Evolutionary conservation across 176 grass and related monocot species (phyloP).

Genomic region (Raddia distichophylla): DNA sequence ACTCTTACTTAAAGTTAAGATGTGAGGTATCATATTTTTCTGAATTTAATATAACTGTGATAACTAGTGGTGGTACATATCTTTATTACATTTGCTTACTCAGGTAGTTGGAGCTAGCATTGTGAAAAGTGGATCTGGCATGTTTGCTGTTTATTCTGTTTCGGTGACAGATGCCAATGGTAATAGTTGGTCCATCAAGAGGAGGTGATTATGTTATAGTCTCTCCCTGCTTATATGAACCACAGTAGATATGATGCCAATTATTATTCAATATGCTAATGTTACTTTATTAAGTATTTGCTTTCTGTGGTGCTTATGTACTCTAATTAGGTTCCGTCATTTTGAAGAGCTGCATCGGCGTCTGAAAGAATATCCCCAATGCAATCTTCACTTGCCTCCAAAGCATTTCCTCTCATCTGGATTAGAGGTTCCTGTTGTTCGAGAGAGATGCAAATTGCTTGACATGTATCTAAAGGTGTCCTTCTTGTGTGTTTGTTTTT

Average conservation of each 20-base stretch:
- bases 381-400: conserved; percentile 89
- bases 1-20: conserved; percentile 94
- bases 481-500: conserved; percentile 39
- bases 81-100: conserved; percentile 41
- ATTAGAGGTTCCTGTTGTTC: conserved; percentile 86
- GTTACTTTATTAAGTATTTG: conserved; percentile 4
- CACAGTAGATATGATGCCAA: background rate
- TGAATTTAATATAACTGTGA: conserved; percentile 23
- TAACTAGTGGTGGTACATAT: conserved; percentile 28
- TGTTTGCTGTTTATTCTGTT: conserved; percentile 97
- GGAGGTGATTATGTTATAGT: conserved; percentile 62
- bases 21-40: conserved; percentile 68
- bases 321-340: conserved; percentile 86
- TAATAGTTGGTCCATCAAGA: conserved; percentile 97
- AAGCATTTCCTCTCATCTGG: conserved; percentile 99
- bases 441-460: conserved; percentile 96
- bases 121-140: conserved; percentile 98
- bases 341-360: conserved; percentile 97
- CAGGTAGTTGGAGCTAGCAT: conserved; percentile 95
- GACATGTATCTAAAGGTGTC: conserved; percentile 92
- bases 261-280: conserved; percentile 28
- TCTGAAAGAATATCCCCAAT: conserved; percentile 95
- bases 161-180: conserved; percentile 82
- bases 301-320: conserved; percentile 8
- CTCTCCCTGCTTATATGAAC: conserved; percentile 32